Conservation (phyloP, 78 protist species). For the Protostelium mycophagum region DNA sequence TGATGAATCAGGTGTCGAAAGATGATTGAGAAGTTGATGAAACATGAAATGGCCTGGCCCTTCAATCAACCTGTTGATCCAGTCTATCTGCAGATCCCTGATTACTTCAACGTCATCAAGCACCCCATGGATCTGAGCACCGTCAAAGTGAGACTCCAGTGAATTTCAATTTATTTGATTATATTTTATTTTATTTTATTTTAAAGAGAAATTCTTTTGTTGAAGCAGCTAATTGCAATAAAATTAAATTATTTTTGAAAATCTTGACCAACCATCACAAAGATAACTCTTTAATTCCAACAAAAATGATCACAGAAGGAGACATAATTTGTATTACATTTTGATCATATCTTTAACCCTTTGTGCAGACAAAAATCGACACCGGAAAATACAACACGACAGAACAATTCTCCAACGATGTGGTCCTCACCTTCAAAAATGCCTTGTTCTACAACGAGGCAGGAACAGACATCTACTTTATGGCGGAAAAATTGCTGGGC, state of each 20-base stretch:
- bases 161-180: no score
- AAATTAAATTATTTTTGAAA: no score
- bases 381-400: slow-evolving; percentile 7
- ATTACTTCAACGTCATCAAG: slow-evolving; percentile 72
- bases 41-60: slow-evolving; percentile 5
- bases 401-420: slow-evolving; percentile 43
- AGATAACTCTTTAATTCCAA: no score
- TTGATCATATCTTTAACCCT: background rate
- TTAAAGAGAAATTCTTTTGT: no score
- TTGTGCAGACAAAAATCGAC: slow-evolving; percentile 6
- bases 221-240: no score
- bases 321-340: background rate
- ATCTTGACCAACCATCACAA: no score
- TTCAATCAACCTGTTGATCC: slow-evolving; percentile 89
- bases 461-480: slow-evolving; percentile 18
- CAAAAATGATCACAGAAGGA: background rate
- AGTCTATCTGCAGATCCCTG: slow-evolving; percentile 63
- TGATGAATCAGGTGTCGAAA: background rate
- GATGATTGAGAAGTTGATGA: background rate
- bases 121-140: slow-evolving; percentile 89
- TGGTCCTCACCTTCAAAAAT: slow-evolving; percentile 52
- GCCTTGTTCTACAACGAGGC: slow-evolving; percentile 44
- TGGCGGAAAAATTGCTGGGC: slow-evolving; percentile 7
- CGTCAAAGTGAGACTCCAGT: slow-evolving; percentile 21
- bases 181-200: no score